phyloP scores from a whole-genome alignment of 2,329 filamentous ascomycete species.

The Calonectria naviculata region DNA sequence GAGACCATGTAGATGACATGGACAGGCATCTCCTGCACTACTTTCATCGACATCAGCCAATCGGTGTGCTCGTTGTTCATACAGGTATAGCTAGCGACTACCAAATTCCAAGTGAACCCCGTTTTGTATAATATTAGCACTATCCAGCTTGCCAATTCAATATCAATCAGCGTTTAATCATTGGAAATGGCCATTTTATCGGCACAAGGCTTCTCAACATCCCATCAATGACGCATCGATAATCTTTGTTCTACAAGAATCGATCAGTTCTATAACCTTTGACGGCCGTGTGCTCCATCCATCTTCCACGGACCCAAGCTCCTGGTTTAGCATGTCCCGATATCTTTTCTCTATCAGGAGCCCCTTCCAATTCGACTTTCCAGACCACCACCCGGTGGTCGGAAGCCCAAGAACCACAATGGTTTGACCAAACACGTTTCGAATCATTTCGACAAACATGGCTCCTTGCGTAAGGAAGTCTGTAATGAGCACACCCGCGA shows the following conservation, averaged over 20 bases:
- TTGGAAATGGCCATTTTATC: not conserved
- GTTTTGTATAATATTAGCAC: no score
- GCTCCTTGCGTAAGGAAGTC: slow-evolving; percentile 28
- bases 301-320: slow-evolving; percentile 18
- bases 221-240: not conserved
- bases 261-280: slow-evolving; percentile 5
- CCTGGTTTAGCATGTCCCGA: slow-evolving; percentile 21
- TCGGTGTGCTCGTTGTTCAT: no score
- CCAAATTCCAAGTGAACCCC: no score
- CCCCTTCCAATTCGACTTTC: slow-evolving; percentile 19
- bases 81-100: no score
- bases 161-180: not conserved
- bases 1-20: no score
- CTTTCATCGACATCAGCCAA: no score
- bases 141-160: not conserved
- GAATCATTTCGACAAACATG: slow-evolving; percentile 30
- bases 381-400: not conserved
- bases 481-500: slow-evolving; percentile 18
- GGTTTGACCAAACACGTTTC: slow-evolving; percentile 25
- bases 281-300: slow-evolving; percentile 9
- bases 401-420: slow-evolving; percentile 31
- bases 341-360: slow-evolving; percentile 13
- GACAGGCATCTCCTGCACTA: no score
- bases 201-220: not conserved
- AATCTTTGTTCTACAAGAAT: not conserved